These are phyloP conservation scores for Penicillium sp. DNA, from an alignment of 2,329 filamentous ascomycete species.

Conservation along the genomic window DNA sequence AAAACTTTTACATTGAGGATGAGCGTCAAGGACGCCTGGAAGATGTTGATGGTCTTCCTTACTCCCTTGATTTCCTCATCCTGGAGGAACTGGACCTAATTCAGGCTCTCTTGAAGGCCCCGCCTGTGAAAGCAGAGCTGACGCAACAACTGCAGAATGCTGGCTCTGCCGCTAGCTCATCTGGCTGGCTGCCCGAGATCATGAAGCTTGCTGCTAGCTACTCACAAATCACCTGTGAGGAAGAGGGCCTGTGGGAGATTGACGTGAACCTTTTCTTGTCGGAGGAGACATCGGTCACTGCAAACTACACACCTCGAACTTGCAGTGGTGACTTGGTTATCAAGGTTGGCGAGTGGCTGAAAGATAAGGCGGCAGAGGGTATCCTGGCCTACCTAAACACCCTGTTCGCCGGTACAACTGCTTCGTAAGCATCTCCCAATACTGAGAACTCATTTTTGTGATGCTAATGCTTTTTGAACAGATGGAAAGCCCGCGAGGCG, in stretches of 20 bases:
- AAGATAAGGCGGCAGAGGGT: slow-evolving; percentile 72
- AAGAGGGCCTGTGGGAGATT: slow-evolving; percentile 94
- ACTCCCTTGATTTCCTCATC: slow-evolving; percentile 90
- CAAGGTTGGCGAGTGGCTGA: slow-evolving; percentile 89
- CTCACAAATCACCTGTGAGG: slow-evolving; percentile 86
- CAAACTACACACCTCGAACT: slow-evolving; percentile 93
- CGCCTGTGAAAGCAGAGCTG: slow-evolving; percentile 86
- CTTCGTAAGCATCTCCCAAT: slow-evolving; percentile 33
- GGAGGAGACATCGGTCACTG: slow-evolving; percentile 90
- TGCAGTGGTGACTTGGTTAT: slow-evolving; percentile 90
- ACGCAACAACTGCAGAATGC: slow-evolving; percentile 70
- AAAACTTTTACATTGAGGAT: slow-evolving; percentile 80
- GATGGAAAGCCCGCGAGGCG: slow-evolving; percentile 73
- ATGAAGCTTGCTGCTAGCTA: slow-evolving; percentile 84
- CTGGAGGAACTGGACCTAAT: slow-evolving; percentile 94
- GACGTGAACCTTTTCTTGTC: slow-evolving; percentile 94
- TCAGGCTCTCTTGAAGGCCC: slow-evolving; percentile 84
- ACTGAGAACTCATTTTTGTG: neutral
- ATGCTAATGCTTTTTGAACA: slow-evolving; percentile 32
- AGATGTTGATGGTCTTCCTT: slow-evolving; percentile 87
- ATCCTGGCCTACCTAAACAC: slow-evolving; percentile 75
- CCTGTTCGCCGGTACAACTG: slow-evolving; percentile 61
- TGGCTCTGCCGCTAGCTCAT: slow-evolving; percentile 61
- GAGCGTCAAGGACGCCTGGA: slow-evolving; percentile 86
- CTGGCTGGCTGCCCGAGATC: slow-evolving; percentile 82